phyloP scores from a whole-genome alignment of 2,329 filamentous ascomycete genomes.

The Pseudogymnoascus sp. region DNA sequence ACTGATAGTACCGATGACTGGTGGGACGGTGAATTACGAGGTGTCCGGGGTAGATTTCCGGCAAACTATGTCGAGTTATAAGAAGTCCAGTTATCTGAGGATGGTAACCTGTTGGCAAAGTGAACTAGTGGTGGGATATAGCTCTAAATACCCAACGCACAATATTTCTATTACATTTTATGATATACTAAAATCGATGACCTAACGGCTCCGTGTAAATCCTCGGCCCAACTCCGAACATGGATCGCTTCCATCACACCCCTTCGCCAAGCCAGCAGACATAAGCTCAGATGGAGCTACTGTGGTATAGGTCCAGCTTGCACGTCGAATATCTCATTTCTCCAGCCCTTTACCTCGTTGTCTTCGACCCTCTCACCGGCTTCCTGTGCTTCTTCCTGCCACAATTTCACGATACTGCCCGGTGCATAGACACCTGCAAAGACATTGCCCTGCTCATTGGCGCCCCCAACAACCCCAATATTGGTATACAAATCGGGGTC shows the following conservation, averaged over 20 bases:
- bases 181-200: not conserved
- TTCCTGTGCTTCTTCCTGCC: constrained; percentile 68
- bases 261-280: not conserved
- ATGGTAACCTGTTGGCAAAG: not conserved
- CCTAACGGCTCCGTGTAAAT: not conserved
- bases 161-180: not conserved
- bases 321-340: constrained; percentile 71
- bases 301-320: constrained; percentile 19
- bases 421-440: constrained; percentile 85
- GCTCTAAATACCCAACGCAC: not conserved
- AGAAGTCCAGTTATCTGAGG: not conserved
- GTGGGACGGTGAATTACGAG: constrained; percentile 74
- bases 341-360: constrained; percentile 53
- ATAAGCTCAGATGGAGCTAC: not conserved
- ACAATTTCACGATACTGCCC: constrained; percentile 81
- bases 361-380: constrained; percentile 71
- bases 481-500: constrained; percentile 71
- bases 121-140: not conserved
- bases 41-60: constrained; percentile 64
- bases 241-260: not conserved
- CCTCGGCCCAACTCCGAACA: not conserved
- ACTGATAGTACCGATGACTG: constrained; percentile 76
- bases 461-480: constrained; percentile 56
- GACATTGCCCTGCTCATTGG: constrained; percentile 48
- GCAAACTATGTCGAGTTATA: constrained; percentile 56